Percentiles rank a stretch among this genome's conserved stretches.
Conservation (phyloP, 257 asterid species). For the Craterostigma plantagineum region DNA sequence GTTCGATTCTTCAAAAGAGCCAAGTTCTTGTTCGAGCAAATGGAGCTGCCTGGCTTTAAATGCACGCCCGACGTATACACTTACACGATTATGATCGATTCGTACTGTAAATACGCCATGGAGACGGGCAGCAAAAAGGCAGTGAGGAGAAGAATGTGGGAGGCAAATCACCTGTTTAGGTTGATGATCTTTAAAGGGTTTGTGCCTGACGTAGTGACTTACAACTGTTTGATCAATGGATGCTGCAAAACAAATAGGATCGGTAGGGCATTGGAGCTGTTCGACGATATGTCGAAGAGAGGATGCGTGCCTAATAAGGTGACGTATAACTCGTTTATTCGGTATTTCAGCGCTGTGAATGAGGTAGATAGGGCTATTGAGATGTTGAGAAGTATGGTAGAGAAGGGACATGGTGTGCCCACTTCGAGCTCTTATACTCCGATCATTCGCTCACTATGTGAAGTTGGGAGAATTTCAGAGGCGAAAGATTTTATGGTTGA, state of each 20-base stretch:
- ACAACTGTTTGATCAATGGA: slow-evolving; percentile 75
- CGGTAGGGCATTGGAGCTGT: slow-evolving; percentile 75
- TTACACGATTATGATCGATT: slow-evolving; percentile 64
- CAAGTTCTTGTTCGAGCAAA: slow-evolving; percentile 52
- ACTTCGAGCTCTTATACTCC: slow-evolving; percentile 65
- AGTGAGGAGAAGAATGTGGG: slow-evolving; percentile 69
- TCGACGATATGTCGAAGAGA: slow-evolving; percentile 53
- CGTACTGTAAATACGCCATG: slow-evolving; percentile 57
- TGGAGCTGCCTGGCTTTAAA: slow-evolving; percentile 84
- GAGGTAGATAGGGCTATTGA: slow-evolving; percentile 71
- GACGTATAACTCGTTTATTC: slow-evolving; percentile 68
- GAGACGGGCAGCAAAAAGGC: slow-evolving; percentile 75
- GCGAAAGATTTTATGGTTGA: slow-evolving; percentile 47
- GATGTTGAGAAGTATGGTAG: slow-evolving; percentile 70
- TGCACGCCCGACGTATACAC: slow-evolving; percentile 67
- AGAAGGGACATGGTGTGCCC: slow-evolving; percentile 41
- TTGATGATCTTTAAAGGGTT: slow-evolving; percentile 73
- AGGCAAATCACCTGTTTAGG: slow-evolving; percentile 80
- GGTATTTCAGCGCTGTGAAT: slow-evolving; percentile 67
- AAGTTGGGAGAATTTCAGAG: slow-evolving; percentile 54
- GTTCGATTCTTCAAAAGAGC: slow-evolving; percentile 77
- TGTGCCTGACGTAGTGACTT: slow-evolving; percentile 89
- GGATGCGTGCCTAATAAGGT: slow-evolving; percentile 66
- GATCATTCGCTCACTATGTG: slow-evolving; percentile 63
- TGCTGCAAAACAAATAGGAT: slow-evolving; percentile 84